These are phyloP conservation scores for Tetrapisispora phaffii DNA, from an alignment of 805 yeast genomes.

Conservation along the genomic window DNA sequence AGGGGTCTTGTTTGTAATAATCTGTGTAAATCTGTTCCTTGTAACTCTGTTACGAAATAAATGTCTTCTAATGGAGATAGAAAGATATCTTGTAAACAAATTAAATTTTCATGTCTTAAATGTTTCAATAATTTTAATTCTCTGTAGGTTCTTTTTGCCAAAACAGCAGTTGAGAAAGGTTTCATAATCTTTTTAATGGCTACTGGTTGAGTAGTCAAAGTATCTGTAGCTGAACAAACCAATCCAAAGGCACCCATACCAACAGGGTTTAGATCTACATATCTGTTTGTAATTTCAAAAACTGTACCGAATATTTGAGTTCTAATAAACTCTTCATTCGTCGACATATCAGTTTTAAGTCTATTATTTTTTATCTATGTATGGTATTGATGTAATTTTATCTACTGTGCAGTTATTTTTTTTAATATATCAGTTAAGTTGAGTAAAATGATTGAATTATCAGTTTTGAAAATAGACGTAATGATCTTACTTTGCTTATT, in stretches of 20 bases:
- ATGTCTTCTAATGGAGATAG: conserved; percentile 92
- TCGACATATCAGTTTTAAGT: conserved; percentile 19
- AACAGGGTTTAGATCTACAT: conserved; percentile 88
- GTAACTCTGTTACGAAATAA: conserved; percentile 89
- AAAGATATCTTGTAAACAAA: conserved; percentile 86
- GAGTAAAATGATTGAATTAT: no score
- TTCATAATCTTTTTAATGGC: conserved; percentile 98
- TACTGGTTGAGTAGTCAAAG: conserved; percentile 80
- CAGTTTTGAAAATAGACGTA: no score
- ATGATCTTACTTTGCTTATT: no score
- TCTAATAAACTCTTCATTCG: conserved; percentile 40
- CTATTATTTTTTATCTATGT: no score
- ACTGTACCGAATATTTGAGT: conserved; percentile 93
- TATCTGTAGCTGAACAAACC: conserved; percentile 93
- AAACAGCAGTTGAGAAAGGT: conserved; percentile 88
- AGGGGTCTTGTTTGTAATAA: conserved; percentile 85
- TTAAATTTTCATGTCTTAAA: conserved; percentile 87
- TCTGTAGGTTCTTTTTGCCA: conserved; percentile 93
- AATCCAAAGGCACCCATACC: conserved; percentile 99
- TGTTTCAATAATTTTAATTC: conserved; percentile 90
- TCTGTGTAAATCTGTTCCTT: conserved; percentile 93
- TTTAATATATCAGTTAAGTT: no score
- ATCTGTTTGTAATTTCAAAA: conserved; percentile 83
- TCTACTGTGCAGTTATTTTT: no score
- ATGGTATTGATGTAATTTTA: no score